Conservation (phyloP, 371 early-diverging fungal genomes). For the Rhizomucor miehei region DNA sequence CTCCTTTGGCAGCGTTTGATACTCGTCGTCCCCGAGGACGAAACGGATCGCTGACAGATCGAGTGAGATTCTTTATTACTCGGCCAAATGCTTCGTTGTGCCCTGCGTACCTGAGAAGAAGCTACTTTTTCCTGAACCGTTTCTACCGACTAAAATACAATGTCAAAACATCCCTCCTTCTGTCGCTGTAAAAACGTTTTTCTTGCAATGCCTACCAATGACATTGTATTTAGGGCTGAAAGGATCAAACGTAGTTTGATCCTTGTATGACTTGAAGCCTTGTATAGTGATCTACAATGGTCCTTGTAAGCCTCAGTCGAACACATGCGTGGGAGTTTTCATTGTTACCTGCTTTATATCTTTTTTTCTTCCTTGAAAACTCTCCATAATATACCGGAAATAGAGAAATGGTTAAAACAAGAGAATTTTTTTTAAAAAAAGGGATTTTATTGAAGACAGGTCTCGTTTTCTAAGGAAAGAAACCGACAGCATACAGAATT, state of each 20-base stretch:
- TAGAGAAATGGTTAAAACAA: no score
- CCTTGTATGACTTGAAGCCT: slow-evolving; percentile 98
- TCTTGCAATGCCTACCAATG: slow-evolving; percentile 64
- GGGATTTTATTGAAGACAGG: no score
- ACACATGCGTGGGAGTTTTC: no score
- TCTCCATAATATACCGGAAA: no score
- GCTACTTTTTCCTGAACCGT: slow-evolving; percentile 99
- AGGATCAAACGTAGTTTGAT: slow-evolving; percentile 89
- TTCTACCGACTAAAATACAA: slow-evolving; percentile 89
- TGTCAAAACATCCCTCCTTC: background rate
- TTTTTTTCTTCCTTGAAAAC: no score
- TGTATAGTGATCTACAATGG: slow-evolving; percentile 86
- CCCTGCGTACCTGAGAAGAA: slow-evolving; percentile 82
- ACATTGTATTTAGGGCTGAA: slow-evolving; percentile 94
- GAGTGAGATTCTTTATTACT: background rate
- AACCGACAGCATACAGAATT: no score
- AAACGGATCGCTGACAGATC: slow-evolving; percentile 88
- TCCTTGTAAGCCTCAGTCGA: background rate
- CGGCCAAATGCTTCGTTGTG: no score
- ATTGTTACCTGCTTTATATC: no score
- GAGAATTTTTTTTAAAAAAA: no score
- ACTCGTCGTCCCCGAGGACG: slow-evolving; percentile 90
- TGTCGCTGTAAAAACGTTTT: background rate
- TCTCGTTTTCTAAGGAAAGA: no score
- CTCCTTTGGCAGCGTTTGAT: slow-evolving; percentile 87